Base-by-base conservation (phyloP, 202 grass and related monocot genomes). In the Hordeum pubiflorum region DNA sequence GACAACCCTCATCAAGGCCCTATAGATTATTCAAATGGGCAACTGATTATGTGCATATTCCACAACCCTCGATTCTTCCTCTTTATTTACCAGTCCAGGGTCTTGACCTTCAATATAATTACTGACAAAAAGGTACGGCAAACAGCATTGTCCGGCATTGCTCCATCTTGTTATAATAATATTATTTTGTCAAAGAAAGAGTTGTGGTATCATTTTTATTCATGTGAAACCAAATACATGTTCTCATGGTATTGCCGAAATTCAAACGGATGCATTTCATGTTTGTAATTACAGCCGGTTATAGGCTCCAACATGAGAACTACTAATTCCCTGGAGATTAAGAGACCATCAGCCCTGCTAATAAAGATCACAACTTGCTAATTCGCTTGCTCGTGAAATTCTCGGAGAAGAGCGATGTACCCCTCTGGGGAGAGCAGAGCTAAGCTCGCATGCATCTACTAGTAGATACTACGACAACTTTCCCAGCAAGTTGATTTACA, bases 381-480 rank as follows among this genome's bases (percentile, higher is more conserved):
- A 83, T 57, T 39, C 74, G 11, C 41, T 77, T 17, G 57, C 15
- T 58, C 58, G 50, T 10, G 70, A 72, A 55, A 73, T 31, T 24
- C n/a, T 44, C 4, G 55, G n/a, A 69, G 65, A 52, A n/a, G n/a
- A 40, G n/a, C n/a, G n/a, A 11, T 34, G 22, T 46, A 18, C 9
- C 2, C 4, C 15, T 54, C 50, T 3, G 50, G 55, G 6, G 2
- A 22, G 48, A 67, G 32, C 10, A 58, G 54, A 82, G 54, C 18
- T 31, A 48, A 63, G 75, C 41, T 46, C 20, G 61, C n/a, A 36
- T 74, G 79, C 36, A 76, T 56, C 75, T 86, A 74, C 52, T 20
- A 59, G 12, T 46, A 67, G 54, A 65, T 59, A 33, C 10, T 52
- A 70, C 6, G 22, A 34, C 13, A 65, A 57, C 38, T 74, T 84